Base-by-base conservation (phyloP, 176 grass and related monocot genomes). In the Oryza meyeriana region DNA sequence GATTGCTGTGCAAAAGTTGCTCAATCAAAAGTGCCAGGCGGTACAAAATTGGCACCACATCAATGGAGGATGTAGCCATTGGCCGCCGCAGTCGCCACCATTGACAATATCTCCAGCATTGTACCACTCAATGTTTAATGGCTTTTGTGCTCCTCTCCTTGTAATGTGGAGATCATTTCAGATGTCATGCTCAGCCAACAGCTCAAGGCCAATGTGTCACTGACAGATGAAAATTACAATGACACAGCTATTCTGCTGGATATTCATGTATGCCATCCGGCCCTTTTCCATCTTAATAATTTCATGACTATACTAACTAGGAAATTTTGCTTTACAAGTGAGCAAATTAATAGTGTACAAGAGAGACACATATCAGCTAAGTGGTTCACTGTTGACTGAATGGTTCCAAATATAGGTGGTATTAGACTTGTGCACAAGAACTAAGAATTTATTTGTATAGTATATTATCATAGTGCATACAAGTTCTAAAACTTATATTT, bases 261-360 rank as follows among this genome's bases (percentile, higher is more conserved):
- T 61, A 45, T 45, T 48, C 22, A 58, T 58, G 18, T 11, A 58
- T 58, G 22, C 42, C 42, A 47, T 57, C 58, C 24, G 30, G 63
- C 74, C 77, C 69, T 66, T 66, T 74, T 74, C 68, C 17, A 34
- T 73, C 69, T 4, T 20, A 4, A 52, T 24, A 58, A 58, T n/a
- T 24, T 58, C 26, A 42, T 85, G 22, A 73, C 39, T 50, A 38
- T 58, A 81, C 47, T 75, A 81, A 66, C 34, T 47, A 63, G 17
- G 69, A 25, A 48, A 45, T 59, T 28, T 41, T 17, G 40, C 71
- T 28, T 40, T 45, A 22, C 14, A 28, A 62, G 50, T 6, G 41
- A 45, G 34, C 25, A 63, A 63, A 58, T 58, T 58, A 58, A 50
- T 16, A 52, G 30, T 77, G 35, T 2, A 45, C 29, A 33, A 12